Conservation (phyloP, 768 basidiomycete genomes). For the Strobilomyces echinocephalus region DNA sequence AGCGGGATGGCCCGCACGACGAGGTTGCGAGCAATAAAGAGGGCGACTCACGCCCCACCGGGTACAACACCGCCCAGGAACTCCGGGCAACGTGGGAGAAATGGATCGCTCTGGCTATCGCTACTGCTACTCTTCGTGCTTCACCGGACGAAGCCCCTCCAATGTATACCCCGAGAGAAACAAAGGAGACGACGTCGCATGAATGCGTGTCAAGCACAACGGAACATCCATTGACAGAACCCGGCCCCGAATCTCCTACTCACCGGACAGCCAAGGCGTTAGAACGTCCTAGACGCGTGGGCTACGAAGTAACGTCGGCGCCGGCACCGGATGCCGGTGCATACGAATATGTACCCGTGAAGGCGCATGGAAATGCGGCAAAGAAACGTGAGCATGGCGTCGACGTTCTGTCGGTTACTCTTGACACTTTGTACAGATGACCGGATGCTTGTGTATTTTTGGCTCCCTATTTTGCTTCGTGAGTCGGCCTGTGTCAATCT, state of each 20-base stretch:
- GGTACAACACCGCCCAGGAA: constrained; percentile 53
- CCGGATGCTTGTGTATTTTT: constrained; percentile 80
- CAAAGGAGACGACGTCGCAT: constrained; percentile 13
- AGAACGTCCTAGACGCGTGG: constrained; percentile 41
- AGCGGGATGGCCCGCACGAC: constrained; percentile 33
- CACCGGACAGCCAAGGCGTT: constrained; percentile 22
- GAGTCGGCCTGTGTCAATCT: constrained; percentile 31
- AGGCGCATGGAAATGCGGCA: constrained; percentile 39
- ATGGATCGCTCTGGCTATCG: constrained; percentile 56
- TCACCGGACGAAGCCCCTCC: constrained; percentile 58
- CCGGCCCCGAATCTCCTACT: constrained; percentile 14
- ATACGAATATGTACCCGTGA: constrained; percentile 57
- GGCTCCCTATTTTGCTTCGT: constrained; percentile 82
- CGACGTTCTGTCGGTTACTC: not conserved
- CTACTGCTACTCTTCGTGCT: constrained; percentile 42
- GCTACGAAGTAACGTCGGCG: constrained; percentile 43
- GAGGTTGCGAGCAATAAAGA: constrained; percentile 29
- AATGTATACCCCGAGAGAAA: constrained; percentile 64
- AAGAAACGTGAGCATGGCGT: constrained; percentile 56
- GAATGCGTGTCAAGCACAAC: not conserved
- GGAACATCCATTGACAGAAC: constrained; percentile 1
- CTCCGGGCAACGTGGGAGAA: constrained; percentile 72
- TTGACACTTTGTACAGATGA: constrained; percentile 49
- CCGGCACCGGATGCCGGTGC: constrained; percentile 67
- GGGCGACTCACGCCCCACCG: constrained; percentile 33